Conservation (phyloP, 345 rosid species). For the Leavenworthia alabamica region DNA sequence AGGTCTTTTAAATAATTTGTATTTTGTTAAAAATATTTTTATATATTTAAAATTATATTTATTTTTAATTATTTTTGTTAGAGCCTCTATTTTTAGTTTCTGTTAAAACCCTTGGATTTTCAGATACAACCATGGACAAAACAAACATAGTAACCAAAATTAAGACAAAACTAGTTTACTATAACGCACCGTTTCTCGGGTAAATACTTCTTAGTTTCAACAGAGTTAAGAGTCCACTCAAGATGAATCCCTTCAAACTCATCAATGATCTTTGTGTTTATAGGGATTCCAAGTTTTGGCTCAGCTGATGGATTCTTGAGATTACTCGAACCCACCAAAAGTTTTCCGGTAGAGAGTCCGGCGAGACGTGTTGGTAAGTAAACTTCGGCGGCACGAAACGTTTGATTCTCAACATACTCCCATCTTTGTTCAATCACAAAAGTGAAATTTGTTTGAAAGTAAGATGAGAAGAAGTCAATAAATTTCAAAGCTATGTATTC, state of each 20-base stretch:
- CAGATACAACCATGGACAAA: too few species aligned
- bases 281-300: slow-evolving; percentile 16
- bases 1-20: too few species aligned
- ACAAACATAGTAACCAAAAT: too few species aligned
- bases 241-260: slow-evolving; percentile 27
- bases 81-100: too few species aligned
- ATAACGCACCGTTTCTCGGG: slow-evolving; percentile 21
- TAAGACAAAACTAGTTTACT: too few species aligned
- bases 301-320: slow-evolving; percentile 20
- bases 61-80: too few species aligned
- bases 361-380: slow-evolving; percentile 28
- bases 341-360: slow-evolving; percentile 30
- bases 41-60: too few species aligned
- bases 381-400: slow-evolving; percentile 34
- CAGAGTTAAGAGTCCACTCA: slow-evolving; percentile 22
- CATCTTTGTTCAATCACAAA: slow-evolving; percentile 32
- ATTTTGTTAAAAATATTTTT: too few species aligned
- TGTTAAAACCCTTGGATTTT: too few species aligned
- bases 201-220: slow-evolving; percentile 15
- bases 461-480: slow-evolving; percentile 25
- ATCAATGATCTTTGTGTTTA: slow-evolving; percentile 23
- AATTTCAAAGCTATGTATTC: slow-evolving; percentile 20
- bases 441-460: slow-evolving; percentile 28
- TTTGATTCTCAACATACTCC: slow-evolving; percentile 30
- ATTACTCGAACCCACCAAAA: slow-evolving; percentile 23